Percentiles rank a stretch among this genome's conserved stretches.
phyloP scores from a whole-genome alignment of 169 alveolate species.

The Plasmodium knowlesi region DNA sequence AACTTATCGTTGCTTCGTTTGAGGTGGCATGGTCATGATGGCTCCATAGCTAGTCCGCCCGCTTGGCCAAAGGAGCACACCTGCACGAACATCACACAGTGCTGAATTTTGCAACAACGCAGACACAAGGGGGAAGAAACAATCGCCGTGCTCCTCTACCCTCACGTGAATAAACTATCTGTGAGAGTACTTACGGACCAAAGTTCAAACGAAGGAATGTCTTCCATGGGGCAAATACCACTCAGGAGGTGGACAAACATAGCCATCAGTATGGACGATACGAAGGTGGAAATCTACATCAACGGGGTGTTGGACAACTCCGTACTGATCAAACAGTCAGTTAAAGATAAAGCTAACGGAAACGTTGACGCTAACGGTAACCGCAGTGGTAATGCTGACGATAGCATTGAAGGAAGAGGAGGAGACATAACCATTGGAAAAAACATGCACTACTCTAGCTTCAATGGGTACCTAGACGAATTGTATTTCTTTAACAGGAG shows the following conservation, averaged over 20 bases:
- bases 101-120: not conserved
- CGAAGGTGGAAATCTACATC: constrained; percentile 9
- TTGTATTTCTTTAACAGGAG: constrained; percentile 27
- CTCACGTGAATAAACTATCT: constrained; percentile 28
- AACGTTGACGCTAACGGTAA: not conserved
- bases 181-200: not conserved
- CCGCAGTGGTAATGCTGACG: not conserved
- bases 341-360: not conserved
- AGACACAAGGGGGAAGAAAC: constrained; percentile 44
- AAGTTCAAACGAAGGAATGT: constrained; percentile 52
- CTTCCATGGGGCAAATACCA: constrained; percentile 46
- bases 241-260: constrained; percentile 65
- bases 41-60: not conserved
- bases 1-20: not conserved
- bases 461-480: constrained; percentile 61
- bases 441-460: constrained; percentile 29
- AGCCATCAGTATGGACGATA: constrained; percentile 11
- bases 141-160: constrained; percentile 34
- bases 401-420: not conserved
- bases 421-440: constrained; percentile 52
- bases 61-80: not conserved
- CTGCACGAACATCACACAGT: not conserved
- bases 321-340: constrained; percentile 2
- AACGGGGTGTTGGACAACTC: constrained; percentile 61
- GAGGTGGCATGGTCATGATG: not conserved